These are phyloP conservation scores for Mortierella alpina DNA, from an alignment of 192 early-diverging fungal species.

Conservation along the genomic window DNA sequence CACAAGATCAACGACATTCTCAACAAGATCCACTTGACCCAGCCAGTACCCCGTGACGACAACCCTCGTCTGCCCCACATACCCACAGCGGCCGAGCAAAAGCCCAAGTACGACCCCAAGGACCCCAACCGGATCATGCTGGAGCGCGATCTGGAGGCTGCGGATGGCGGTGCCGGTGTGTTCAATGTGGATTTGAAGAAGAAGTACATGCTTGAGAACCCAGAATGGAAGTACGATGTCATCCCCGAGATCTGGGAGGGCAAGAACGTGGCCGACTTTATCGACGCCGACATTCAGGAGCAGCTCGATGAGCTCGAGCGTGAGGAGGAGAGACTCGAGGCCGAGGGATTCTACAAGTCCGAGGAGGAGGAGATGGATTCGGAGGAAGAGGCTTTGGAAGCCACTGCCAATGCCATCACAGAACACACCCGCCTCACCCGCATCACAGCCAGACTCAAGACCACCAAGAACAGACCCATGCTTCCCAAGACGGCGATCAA, in stretches of 20 bases:
- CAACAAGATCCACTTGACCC: conserved; percentile 95
- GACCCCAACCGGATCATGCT: conserved; percentile 87
- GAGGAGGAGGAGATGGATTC: conserved; percentile 79
- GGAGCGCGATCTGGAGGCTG: conserved; percentile 91
- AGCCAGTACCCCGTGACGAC: conserved; percentile 88
- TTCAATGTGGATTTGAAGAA: conserved; percentile 97
- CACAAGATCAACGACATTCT: conserved; percentile 91
- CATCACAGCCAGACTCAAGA: conserved; percentile 81
- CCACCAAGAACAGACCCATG: conserved; percentile 78
- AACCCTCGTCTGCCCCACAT: conserved; percentile 85
- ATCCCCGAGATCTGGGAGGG: conserved; percentile 99
- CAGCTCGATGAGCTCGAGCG: conserved; percentile 93
- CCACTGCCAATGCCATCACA: conserved; percentile 83
- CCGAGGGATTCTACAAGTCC: conserved; percentile 94
- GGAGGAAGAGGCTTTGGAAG: conserved; percentile 83
- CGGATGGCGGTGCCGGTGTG: conserved; percentile 95
- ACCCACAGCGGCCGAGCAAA: conserved; percentile 76
- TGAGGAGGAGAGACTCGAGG: conserved; percentile 95
- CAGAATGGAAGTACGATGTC: conserved; percentile 96
- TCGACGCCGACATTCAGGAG: conserved; percentile 98
- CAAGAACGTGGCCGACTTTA: conserved; percentile 98
- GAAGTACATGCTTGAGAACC: conserved; percentile 83
- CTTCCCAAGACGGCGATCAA: conserved; percentile 73
- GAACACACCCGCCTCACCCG: conserved; percentile 88
- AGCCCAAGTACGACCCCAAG: conserved; percentile 78